Evolutionary conservation across 768 basidiomycete species (phyloP), one percentile per base, ranked within the genome.

Genomic region (Boletus subparvulus): DNA sequence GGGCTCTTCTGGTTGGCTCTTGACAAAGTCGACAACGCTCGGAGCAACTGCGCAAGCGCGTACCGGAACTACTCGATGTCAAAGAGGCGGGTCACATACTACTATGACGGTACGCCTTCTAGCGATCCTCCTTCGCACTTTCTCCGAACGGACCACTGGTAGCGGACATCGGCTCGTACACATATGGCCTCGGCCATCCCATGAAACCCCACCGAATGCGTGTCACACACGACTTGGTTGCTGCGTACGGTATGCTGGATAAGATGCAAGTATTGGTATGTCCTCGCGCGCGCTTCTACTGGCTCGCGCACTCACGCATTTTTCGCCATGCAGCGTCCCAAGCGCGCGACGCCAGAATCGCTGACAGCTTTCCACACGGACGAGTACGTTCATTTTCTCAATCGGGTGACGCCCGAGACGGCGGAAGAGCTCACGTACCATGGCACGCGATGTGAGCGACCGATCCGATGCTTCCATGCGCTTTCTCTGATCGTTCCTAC

Each of bases 291-390:
- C 43, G 1, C 9, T 11, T n/a, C 10, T 9, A 5, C 42, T 32
- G 19, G 32, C 26, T 24, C 16, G 24, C 26, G 17, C 24, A 13
- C 54, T 52, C n/a, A 54, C 24, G 21, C 36, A 44, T 36, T n/a
- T 28, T 26, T 19, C 16, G 30, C 11, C n/a, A n/a, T 11, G 2
- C 65, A 92, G 90, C 80, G 78, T 65, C 86, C 93, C 6, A 81
- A 78, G 61, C 80, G 91, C 19, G 86, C 91, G 5, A 79, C 83
- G 0, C 82, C 87, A 14, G 81, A 86, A 65, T 80, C 83, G 24
- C 90, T 99, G 90, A 88, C 91, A n/a, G 76, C 87, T 12, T 99
- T 98, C 73, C 97, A 99, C 72, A 94, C 96, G 21, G 97, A 99
- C 76, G 97, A 99, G 80, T 99, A 97, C 73, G 82, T 99, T 56